phyloP scores from a whole-genome alignment of 2,329 filamentous ascomycete genomes.

The Neonectria faginata region DNA sequence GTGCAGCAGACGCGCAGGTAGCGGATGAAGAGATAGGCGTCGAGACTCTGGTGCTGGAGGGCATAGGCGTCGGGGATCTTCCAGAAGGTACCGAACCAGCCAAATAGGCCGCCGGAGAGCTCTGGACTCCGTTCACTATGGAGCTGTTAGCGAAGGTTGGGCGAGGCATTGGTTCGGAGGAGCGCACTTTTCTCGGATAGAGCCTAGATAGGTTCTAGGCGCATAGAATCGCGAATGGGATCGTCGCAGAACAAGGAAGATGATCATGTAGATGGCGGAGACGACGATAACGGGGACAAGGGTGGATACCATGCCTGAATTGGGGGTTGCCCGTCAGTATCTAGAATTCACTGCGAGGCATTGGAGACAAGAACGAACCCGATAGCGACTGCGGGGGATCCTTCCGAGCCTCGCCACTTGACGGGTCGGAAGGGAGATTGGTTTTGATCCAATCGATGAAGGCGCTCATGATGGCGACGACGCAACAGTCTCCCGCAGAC shows the following conservation, averaged over 20 bases:
- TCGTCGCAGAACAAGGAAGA: slow-evolving; percentile 64
- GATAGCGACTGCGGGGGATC: slow-evolving; percentile 51
- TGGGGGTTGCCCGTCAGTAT: slow-evolving; percentile 5
- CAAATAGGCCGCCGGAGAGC: slow-evolving; percentile 67
- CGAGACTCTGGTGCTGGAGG: slow-evolving; percentile 87
- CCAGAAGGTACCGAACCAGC: slow-evolving; percentile 73
- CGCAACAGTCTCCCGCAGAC: slow-evolving; percentile 24
- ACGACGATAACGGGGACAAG: slow-evolving; percentile 65
- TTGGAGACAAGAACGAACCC: slow-evolving; percentile 39
- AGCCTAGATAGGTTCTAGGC: slow-evolving; percentile 63
- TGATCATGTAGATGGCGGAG: slow-evolving; percentile 60
- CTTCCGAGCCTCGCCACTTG: slow-evolving; percentile 40
- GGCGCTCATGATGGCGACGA: slow-evolving; percentile 49
- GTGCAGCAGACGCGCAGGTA: slow-evolving; percentile 82
- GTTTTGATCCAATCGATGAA: slow-evolving; percentile 55
- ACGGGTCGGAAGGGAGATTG: slow-evolving; percentile 43
- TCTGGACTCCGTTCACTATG: slow-evolving; percentile 66
- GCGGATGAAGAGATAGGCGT: slow-evolving; percentile 88
- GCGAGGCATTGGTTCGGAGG: neutral
- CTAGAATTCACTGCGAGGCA: slow-evolving; percentile 6
- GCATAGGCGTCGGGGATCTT: slow-evolving; percentile 79
- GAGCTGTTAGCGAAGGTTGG: slow-evolving; percentile 28
- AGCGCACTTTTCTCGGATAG: slow-evolving; percentile 62
- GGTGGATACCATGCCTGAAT: slow-evolving; percentile 59
- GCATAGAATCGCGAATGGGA: slow-evolving; percentile 66